Evolutionary conservation across 1,284 basidiomycete genomes (phyloP).

Genomic region (Heterobasidion irregulare): DNA sequence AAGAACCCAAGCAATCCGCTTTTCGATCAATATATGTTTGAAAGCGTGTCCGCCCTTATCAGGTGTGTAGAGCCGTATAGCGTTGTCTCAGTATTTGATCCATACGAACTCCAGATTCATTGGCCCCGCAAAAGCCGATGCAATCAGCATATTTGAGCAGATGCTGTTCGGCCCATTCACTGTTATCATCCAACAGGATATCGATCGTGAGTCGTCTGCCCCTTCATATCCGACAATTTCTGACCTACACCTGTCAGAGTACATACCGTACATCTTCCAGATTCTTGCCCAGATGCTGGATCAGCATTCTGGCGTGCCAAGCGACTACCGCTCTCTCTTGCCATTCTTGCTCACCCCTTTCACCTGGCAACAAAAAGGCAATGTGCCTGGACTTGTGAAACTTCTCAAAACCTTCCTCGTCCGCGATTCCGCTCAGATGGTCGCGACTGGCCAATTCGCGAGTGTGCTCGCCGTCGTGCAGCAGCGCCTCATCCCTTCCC

Average conservation of each 20-base stretch:
- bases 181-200: slow-evolving; percentile 84
- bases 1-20: slow-evolving; percentile 97
- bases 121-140: slow-evolving; percentile 58
- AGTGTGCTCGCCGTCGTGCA: slow-evolving; percentile 88
- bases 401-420: slow-evolving; percentile 81
- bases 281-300: slow-evolving; percentile 95
- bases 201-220: slow-evolving; percentile 59
- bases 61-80: slow-evolving; percentile 37
- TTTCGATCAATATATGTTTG: slow-evolving; percentile 97
- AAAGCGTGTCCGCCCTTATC: slow-evolving; percentile 89
- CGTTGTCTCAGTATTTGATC: background rate
- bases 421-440: slow-evolving; percentile 64
- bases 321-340: slow-evolving; percentile 74
- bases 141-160: slow-evolving; percentile 73
- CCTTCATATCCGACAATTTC: background rate
- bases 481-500: slow-evolving; percentile 81
- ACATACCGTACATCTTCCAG: slow-evolving; percentile 97
- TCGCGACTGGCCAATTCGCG: slow-evolving; percentile 68
- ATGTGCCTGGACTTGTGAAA: slow-evolving; percentile 88
- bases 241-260: slow-evolving; percentile 49
- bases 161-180: slow-evolving; percentile 87
- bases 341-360: slow-evolving; percentile 81
- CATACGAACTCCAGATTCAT: slow-evolving; percentile 51
- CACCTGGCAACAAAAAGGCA: slow-evolving; percentile 94
- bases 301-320: slow-evolving; percentile 68